Base-by-base conservation (phyloP, 2,329 filamentous ascomycete genomes). In the Tolypocladium nubicola region DNA sequence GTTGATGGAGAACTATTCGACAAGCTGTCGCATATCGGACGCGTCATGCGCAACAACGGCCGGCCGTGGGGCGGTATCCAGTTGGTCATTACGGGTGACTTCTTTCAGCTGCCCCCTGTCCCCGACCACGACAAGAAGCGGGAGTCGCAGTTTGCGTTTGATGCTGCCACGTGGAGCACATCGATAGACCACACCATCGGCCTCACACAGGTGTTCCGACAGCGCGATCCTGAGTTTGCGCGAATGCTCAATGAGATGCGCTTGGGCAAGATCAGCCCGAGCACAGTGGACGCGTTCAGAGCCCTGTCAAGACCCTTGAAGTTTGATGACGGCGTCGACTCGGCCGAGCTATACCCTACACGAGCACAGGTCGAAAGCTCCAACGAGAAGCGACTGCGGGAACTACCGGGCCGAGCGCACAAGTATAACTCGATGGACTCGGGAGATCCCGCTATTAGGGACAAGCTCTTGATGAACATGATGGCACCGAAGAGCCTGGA, bases 211-310 rank as follows among this genome's bases (percentile, higher is more conserved):
- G 90, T 99, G 13, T 99, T 99, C 75, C 90, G 94, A 75, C 94
- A 99, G 68, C 91, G 89, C 62, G 94, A 99, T 68, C 82, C 83
- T 55, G 77, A 88, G 30, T 99, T 99, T 71, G 94, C 94, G 14
- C 79, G 81, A 7, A 99, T 99, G 92, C 81, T 99, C 55, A 99
- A 99, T 67, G 93, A 99, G 71, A 97, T 99, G 90, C 87, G 94
- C 53, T 78, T 97, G 57, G 94, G 94, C 4, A 86, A 82, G 55
- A 86, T 97, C 55, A 88, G 82, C 38, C 79, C 84, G n/a, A 75
- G 82, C 10, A 96, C 92, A 0, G 85, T 96, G 39, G 76, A 80
- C 10, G 83, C 85, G 0, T 99, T 99, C 75, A 85, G 82, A 64
- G 79, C 79, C 4, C 76, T 99, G 3, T 82, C 84, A 33, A 79